Evolutionary conservation across 805 yeast genomes (phyloP).

Genomic region (Kodamaea kakaduensis): DNA sequence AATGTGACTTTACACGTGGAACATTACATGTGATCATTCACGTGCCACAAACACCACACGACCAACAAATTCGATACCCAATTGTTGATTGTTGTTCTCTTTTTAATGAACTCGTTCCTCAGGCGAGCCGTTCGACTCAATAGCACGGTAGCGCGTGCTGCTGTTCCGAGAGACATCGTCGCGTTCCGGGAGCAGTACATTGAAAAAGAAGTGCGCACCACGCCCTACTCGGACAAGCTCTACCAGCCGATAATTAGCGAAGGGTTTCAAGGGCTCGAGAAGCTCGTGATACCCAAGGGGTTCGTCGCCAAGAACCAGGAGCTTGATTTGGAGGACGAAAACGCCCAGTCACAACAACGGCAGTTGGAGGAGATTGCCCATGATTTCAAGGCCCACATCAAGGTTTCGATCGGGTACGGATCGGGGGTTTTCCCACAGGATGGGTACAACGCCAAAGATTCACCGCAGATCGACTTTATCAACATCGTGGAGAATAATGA

Average conservation of each 20-base stretch:
- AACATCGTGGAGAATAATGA: constrained; percentile 72
- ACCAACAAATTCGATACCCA: no score
- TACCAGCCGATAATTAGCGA: constrained; percentile 25
- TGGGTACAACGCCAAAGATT: constrained; percentile 24
- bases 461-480: constrained; percentile 72
- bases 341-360: constrained; percentile 18
- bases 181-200: constrained; percentile 3
- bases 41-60: no score
- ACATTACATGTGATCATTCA: no score
- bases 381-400: constrained; percentile 66
- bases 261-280: constrained; percentile 22
- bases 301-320: constrained; percentile 15
- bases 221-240: constrained; percentile 24
- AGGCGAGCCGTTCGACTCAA: no score
- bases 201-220: constrained; percentile 7
- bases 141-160: constrained; percentile 9
- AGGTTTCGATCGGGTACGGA: constrained; percentile 89
- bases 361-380: constrained; percentile 48
- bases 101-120: background rate
- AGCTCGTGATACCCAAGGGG: constrained; percentile 16
- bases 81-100: background rate
- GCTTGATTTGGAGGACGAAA: constrained; percentile 9
- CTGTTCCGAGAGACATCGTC: background rate
- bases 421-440: constrained; percentile 84
- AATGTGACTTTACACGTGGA: no score